Evolutionary conservation across 2,329 filamentous ascomycete species (phyloP), one percentile per base, ranked within the genome.

Genomic region (Penicillium sclerotigenum): DNA sequence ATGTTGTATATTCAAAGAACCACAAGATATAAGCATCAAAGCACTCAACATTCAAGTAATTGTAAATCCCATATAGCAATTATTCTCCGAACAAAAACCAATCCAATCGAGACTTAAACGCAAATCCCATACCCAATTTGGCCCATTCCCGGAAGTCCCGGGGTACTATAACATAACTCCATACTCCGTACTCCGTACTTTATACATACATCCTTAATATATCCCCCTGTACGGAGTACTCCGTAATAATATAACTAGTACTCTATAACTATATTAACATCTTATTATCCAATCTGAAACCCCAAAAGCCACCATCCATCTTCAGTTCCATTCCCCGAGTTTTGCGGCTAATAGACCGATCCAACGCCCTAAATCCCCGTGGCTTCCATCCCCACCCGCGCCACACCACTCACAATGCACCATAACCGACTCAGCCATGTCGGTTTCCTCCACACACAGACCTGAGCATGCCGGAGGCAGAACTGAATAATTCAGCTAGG

Each of bases 271-370:
- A n/a, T n/a, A n/a, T n/a, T 14, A 41, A 41, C 8, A 26, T 41
- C 22, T 24, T 24, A 24, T 14, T 22, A 16, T n/a, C 16, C 2
- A 24, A 24, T n/a, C n/a, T 10, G 0, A n/a, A 11, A 10, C 5
- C n/a, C 29, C 29, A 4, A 34, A 33, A 33, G 14, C 24, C 18
- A 38, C 43, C 11, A 8, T 26, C 26, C 26, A n/a, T 7, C 2
- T 26, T 29, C 41, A 28, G n/a, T 20, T 24, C 18, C 11, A 47
- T 6, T 14, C 3, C 5, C n/a, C 13, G 2, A 41, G n/a, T 22
- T 34, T n/a, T 28, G 41, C 53, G 47, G 33, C 53, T 52, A 55
- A 55, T 55, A 40, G 53, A 52, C 53, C 47, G 40, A 33, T 55
- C 47, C 40, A 55, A 40, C 53, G 47, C 53, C 47, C 14, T 20